phyloP scores from a whole-genome alignment of 768 basidiomycete species.

The Bullera alba region DNA sequence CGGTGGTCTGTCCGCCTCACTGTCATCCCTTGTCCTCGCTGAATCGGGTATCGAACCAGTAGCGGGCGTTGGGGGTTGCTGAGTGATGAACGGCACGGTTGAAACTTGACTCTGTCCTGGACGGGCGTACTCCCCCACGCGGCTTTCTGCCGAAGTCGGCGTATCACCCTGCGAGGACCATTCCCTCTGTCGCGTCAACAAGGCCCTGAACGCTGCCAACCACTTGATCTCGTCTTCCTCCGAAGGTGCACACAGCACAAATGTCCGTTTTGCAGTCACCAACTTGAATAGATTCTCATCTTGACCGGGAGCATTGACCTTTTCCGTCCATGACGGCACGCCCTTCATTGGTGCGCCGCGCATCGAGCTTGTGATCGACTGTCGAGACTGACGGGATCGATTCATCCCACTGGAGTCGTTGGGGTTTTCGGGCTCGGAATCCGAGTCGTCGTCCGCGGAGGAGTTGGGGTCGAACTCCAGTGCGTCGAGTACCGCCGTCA shows the following conservation, averaged over 20 bases:
- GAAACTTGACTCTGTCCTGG: not conserved
- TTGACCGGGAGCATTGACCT: not conserved
- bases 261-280: slow-evolving; percentile 83
- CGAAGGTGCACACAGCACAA: slow-evolving; percentile 82
- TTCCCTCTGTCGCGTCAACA: slow-evolving; percentile 57
- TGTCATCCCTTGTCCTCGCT: not conserved
- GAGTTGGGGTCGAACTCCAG: slow-evolving; percentile 62
- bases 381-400: not conserved
- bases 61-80: slow-evolving; percentile 26
- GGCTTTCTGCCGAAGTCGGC: not conserved
- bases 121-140: not conserved
- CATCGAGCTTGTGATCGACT: slow-evolving; percentile 4
- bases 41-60: not conserved
- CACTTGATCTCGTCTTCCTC: slow-evolving; percentile 99
- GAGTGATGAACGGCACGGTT: slow-evolving; percentile 13
- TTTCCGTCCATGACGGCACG: not conserved
- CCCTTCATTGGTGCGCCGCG: not conserved
- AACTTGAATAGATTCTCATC: slow-evolving; percentile 78
- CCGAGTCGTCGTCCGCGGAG: slow-evolving; percentile 12
- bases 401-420: no score
- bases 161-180: slow-evolving; percentile 1
- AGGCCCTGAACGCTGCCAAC: slow-evolving; percentile 86
- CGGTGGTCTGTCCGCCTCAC: not conserved
- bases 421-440: slow-evolving; percentile 38
- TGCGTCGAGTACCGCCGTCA: slow-evolving; percentile 81